Percentiles rank a stretch among this genome's conserved stretches.
Evolutionary conservation across 768 basidiomycete species (phyloP).

Genomic region (Suillus plorans): DNA sequence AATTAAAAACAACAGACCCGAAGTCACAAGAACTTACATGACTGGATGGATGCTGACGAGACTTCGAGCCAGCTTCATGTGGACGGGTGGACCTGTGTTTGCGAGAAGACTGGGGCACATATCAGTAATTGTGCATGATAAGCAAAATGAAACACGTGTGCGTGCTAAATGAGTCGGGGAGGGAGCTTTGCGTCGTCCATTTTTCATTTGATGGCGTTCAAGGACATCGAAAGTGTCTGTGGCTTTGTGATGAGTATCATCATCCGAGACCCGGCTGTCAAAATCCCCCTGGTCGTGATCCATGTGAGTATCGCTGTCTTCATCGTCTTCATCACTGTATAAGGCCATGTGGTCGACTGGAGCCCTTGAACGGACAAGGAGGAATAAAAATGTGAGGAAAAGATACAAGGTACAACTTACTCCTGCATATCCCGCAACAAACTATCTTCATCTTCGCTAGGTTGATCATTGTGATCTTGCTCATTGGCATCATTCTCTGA

Average conservation of each 20-base stretch:
- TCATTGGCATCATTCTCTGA: neutral
- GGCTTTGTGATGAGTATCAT: neutral
- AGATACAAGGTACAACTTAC: neutral
- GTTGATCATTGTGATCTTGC: neutral
- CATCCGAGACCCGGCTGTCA: neutral
- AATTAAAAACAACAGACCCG: neutral
- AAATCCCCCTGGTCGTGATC: neutral
- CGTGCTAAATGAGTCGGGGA: neutral
- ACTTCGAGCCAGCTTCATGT: neutral
- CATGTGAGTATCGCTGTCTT: neutral
- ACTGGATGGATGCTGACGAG: neutral
- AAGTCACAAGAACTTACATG: neutral
- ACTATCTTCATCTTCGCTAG: neutral
- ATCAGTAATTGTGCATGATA: neutral
- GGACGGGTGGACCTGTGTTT: neutral
- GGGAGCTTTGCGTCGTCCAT: neutral
- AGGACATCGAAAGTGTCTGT: neutral
- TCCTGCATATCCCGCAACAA: neutral
- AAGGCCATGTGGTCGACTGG: neutral
- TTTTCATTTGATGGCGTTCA: neutral
- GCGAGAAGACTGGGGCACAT: neutral
- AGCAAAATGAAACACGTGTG: neutral
- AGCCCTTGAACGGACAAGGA: neutral
- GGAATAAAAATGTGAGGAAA: neutral
- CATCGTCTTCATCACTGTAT: neutral